A percentile compares a stretch with the other conserved stretches of the same genome.
phyloP scores from a whole-genome alignment of 2,329 filamentous ascomycete genomes.

The Dothistroma pini region DNA sequence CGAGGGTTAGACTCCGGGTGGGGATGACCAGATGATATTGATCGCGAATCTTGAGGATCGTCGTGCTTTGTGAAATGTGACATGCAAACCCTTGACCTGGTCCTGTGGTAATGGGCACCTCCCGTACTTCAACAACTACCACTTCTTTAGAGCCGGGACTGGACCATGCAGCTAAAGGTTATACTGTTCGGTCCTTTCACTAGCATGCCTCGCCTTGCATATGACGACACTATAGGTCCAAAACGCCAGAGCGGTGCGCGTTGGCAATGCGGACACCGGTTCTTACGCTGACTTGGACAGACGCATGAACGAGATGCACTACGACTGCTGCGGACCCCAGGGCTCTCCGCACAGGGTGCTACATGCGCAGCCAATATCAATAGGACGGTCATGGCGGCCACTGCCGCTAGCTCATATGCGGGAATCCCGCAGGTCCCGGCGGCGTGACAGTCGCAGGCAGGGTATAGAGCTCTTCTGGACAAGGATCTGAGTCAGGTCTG shows the following conservation, averaged over 20 bases:
- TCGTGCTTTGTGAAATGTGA: constrained; percentile 6
- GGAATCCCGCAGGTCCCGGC: constrained; percentile 2
- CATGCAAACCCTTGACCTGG: constrained; percentile 1
- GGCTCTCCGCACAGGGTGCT: background rate
- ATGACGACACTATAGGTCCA: constrained; percentile 12
- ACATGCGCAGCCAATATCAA: constrained; percentile 9
- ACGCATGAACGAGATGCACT: constrained; percentile 11
- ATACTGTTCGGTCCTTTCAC: background rate
- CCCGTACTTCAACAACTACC: background rate
- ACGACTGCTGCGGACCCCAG: background rate
- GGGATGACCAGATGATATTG: constrained; percentile 3
- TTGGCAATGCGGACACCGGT: constrained; percentile 3
- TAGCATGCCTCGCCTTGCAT: background rate
- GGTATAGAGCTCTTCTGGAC: background rate
- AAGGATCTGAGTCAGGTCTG: background rate
- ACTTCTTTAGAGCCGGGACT: background rate
- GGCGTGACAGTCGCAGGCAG: background rate
- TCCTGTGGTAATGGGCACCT: background rate
- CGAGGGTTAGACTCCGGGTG: constrained; percentile 14
- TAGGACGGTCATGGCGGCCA: constrained; percentile 2
- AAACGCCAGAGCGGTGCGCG: constrained; percentile 6
- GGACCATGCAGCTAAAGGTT: background rate
- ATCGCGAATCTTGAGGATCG: background rate
- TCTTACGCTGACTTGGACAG: background rate
- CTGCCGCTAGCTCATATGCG: constrained; percentile 12